Base-by-base conservation (phyloP, 2,329 filamentous ascomycete genomes). In the Ceratocystis huliohia region DNA sequence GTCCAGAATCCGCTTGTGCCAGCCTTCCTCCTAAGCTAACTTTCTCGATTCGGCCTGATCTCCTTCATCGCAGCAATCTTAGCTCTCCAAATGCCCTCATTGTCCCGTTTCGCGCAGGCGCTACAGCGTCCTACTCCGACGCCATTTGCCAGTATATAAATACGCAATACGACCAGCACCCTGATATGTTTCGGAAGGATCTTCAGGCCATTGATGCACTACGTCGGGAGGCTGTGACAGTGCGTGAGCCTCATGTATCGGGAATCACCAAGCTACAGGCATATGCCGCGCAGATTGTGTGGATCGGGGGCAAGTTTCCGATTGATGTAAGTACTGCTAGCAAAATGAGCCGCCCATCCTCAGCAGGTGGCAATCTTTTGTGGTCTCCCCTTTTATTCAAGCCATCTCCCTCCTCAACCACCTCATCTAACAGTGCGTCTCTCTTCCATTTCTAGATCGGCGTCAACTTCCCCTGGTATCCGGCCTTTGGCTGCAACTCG, bases 141-240 rank as follows among this genome's bases (percentile, higher is more conserved):
- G 88, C 91, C 63, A 91, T 99, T 74, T 91, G 89, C 70, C 87
- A 94, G 74, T 97, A 99, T 79, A 97, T 99, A 73, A 96, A 91
- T 69, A 88, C 85, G 76, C 96, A 97, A 81, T 97, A 97, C 87
- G 93, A 97, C 76, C 94, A 99, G 75, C 93, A 96, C 74, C 93
- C 94, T 44, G 91, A 96, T 76, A 96, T 96, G 88, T 99, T 99
- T 76, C 84, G 85, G 69, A 83, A 89, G 70, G 94, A 99, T 78
- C 84, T 85, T 67, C 86, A 92, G 73, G 83, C 88, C 70, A 91
- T 99, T 72, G 91, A 97, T 74, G 80, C 84, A 62, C 79, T 97
- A 67, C 87, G 94, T 4, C 83, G 84, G 69, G 89, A 95, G 74
- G 94, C 94, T n/a, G 81, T 96, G 66, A 90, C 91, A 74, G 88